Percentiles rank a stretch among this genome's conserved stretches.
These are phyloP conservation scores for Pulchroboletus neoregius DNA, from an alignment of 1,284 basidiomycete genomes.

Conservation along the genomic window DNA sequence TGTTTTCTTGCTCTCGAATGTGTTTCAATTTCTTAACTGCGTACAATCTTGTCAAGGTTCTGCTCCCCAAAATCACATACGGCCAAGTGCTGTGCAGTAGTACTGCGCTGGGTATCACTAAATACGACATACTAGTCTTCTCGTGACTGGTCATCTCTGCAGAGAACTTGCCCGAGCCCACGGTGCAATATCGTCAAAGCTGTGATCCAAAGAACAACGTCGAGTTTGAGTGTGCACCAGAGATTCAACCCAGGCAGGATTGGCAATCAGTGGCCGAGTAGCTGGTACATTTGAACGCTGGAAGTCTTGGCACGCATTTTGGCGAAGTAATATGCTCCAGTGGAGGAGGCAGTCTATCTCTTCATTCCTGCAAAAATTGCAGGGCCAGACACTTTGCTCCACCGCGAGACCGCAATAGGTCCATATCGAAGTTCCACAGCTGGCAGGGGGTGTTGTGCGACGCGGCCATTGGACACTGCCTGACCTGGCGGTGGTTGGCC, in stretches of 20 bases:
- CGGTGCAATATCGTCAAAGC: constrained; percentile 4
- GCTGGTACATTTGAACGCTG: constrained; percentile 6
- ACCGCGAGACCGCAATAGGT: constrained; percentile 54
- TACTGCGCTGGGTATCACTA: constrained; percentile 9
- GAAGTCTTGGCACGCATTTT: constrained; percentile 6
- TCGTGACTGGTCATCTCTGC: constrained; percentile 3
- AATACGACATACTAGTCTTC: constrained; percentile 19
- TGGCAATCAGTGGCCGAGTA: constrained; percentile 1
- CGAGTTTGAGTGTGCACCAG: constrained; percentile 9
- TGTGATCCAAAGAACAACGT: constrained; percentile 12
- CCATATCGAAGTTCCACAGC: constrained; percentile 54
- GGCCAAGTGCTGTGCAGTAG: constrained; percentile 8
- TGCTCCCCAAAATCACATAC: constrained; percentile 19
- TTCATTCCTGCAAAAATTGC: constrained; percentile 57
- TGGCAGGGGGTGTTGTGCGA: constrained; percentile 21
- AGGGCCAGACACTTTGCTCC: constrained; percentile 73
- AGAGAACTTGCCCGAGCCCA: constrained; percentile 3
- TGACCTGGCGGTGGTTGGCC: constrained; percentile 16
- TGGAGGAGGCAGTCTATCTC: constrained; percentile 38
- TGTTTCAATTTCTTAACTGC: constrained; percentile 24
- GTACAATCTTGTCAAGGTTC: constrained; percentile 14
- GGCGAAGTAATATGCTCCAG: constrained; percentile 2
- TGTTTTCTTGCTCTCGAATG: constrained; percentile 32
- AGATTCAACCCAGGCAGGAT: constrained; percentile 1
- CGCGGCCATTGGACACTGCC: constrained; percentile 22